A percentile compares a stretch with the other conserved stretches of the same genome.
These are phyloP conservation scores for Micractinium sp. DNA, from an alignment of 139 green algal species.

Conservation along the genomic window DNA sequence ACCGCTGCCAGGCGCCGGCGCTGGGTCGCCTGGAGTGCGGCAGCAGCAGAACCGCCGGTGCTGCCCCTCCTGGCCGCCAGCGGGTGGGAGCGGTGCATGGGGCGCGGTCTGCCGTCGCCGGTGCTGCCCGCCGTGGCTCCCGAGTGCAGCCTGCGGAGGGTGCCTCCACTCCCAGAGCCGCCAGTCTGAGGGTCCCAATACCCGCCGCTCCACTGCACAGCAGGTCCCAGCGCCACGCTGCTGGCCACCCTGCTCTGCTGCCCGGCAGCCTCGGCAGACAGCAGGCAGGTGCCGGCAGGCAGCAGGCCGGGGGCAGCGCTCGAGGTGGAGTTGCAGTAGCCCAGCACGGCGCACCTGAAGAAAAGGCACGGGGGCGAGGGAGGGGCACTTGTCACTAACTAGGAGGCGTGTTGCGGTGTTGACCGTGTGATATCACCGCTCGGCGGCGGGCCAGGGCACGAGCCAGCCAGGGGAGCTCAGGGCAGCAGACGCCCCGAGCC, in stretches of 20 bases:
- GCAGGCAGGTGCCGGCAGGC: conserved; percentile 10
- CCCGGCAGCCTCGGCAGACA: not conserved
- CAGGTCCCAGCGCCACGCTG: not conserved
- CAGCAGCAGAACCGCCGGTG: no score
- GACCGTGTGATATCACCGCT: no score
- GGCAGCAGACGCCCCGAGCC: no score
- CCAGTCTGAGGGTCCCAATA: not conserved
- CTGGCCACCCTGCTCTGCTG: not conserved
- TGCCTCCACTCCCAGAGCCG: no score
- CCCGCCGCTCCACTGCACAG: not conserved
- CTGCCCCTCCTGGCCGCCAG: not conserved
- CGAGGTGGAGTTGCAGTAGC: conserved; percentile 6
- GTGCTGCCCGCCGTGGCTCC: no score
- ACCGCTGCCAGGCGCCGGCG: not conserved
- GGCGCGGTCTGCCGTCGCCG: no score
- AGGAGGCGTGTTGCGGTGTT: no score
- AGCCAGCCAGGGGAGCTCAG: no score
- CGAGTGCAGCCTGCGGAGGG: no score
- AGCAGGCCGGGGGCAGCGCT: not conserved
- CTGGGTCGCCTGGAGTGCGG: not conserved
- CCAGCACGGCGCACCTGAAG: not conserved
- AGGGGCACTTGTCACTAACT: not conserved
- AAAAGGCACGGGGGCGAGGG: no score
- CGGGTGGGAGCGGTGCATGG: no score
- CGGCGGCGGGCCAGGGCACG: no score